Percentiles rank a stretch among this genome's conserved stretches.
Evolutionary conservation across 352 stramenopile species (phyloP).

Genomic region (Pythium dissotocum): DNA sequence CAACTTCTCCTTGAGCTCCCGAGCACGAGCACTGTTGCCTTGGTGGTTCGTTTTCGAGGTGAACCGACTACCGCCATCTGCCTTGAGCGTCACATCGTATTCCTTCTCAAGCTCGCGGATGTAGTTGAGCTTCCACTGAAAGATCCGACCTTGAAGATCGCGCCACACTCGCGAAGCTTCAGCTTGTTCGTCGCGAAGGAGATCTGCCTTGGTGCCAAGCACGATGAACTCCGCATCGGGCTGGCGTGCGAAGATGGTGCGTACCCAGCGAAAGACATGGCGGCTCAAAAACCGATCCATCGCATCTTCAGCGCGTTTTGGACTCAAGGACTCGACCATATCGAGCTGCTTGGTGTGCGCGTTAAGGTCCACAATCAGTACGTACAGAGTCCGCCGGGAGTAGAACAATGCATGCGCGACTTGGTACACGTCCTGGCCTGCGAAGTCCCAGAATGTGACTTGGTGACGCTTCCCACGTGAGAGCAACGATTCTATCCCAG

Average conservation of each 20-base stretch:
- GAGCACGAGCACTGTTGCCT: background rate
- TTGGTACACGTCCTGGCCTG: slow-evolving; percentile 1
- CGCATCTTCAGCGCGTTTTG: background rate
- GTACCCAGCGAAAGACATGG: slow-evolving; percentile 10
- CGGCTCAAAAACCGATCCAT: slow-evolving; percentile 1
- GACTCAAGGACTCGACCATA: background rate
- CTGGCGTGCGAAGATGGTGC: slow-evolving; percentile 2
- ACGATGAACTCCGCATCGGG: slow-evolving; percentile 10
- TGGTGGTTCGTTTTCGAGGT: background rate
- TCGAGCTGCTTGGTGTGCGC: slow-evolving; percentile 5
- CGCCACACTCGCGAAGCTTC: background rate
- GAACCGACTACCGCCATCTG: background rate
- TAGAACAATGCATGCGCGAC: background rate
- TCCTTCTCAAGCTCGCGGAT: background rate
- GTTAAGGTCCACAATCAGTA: background rate
- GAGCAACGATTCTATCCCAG: background rate
- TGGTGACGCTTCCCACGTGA: background rate
- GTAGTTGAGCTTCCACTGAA: background rate
- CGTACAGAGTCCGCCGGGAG: background rate
- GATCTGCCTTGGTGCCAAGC: slow-evolving; percentile 9
- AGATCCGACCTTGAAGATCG: background rate
- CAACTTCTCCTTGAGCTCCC: background rate
- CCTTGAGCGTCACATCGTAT: background rate
- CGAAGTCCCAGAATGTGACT: slow-evolving; percentile 10
- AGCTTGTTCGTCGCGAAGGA: background rate